Evolutionary conservation across 2,329 filamentous ascomycete genomes (phyloP).

Genomic region (Cytospora paraplurivora): DNA sequence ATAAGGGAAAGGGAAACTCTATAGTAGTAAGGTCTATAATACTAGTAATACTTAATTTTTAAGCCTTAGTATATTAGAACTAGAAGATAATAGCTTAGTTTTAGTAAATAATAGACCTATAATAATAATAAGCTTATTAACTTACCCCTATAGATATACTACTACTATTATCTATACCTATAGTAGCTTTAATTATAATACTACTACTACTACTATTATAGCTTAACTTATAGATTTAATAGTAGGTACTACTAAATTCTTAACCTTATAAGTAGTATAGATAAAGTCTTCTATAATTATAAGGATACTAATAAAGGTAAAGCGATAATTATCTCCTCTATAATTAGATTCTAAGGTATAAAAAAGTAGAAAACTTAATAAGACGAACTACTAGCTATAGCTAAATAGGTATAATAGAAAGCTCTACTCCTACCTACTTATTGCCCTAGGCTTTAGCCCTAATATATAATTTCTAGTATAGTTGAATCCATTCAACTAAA

Average conservation of each 20-base stretch:
- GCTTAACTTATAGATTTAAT: neutral
- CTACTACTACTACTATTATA: neutral
- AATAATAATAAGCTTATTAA: neutral
- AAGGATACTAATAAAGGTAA: neutral
- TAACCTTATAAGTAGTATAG: neutral
- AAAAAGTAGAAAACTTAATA: no score
- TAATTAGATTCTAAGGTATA: no score
- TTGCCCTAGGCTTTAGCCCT: no score
- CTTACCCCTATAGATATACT: neutral
- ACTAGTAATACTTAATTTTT: neutral
- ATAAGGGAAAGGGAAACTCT: no score
- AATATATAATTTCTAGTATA: neutral
- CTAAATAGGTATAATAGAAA: no score
- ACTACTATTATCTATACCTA: neutral
- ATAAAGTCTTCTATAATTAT: neutral
- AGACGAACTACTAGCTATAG: no score
- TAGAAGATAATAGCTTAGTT: neutral
- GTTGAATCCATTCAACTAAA: neutral
- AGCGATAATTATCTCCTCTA: no score
- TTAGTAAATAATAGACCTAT: neutral
- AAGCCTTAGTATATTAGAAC: neutral
- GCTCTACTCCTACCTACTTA: no score
- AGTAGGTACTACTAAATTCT: neutral
- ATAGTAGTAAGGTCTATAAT: no score
- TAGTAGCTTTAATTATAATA: neutral